Conservation (phyloP, 2,329 filamentous ascomycete genomes). For the Pseudogymnoascus sp. region DNA sequence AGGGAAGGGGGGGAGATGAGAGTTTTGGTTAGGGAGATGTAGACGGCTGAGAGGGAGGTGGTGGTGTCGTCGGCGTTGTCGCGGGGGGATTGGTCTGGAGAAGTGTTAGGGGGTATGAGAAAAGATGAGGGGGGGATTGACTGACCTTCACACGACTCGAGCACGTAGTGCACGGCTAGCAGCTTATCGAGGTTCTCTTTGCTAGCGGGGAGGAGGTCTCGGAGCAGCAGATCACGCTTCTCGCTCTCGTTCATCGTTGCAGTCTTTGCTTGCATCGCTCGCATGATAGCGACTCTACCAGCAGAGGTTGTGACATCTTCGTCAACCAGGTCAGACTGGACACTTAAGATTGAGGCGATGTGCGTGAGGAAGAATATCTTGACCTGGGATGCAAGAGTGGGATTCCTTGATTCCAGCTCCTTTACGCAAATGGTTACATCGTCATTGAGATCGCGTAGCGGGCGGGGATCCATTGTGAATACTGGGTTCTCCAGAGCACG, state of each 20-base stretch:
- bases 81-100: neutral
- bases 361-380: constrained; percentile 18
- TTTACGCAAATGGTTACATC: constrained; percentile 14
- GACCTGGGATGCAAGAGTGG: constrained; percentile 17
- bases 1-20: constrained; percentile 17
- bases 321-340: neutral
- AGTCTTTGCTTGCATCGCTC: constrained; percentile 14
- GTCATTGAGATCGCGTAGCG: constrained; percentile 15
- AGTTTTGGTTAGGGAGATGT: neutral
- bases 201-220: constrained; percentile 14
- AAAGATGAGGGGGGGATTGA: neutral
- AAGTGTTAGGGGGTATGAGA: neutral
- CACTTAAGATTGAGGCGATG: neutral
- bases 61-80: neutral
- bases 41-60: neutral
- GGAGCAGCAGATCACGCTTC: constrained; percentile 20
- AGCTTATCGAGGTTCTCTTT: constrained; percentile 21
- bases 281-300: constrained; percentile 18
- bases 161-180: constrained; percentile 20
- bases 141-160: constrained; percentile 23
- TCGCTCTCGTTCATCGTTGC: constrained; percentile 15
- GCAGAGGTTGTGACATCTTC: constrained; percentile 17
- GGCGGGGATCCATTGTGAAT: constrained; percentile 13
- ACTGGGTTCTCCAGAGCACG: constrained; percentile 18
- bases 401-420: constrained; percentile 9